Evolutionary conservation across 2,329 filamentous ascomycete genomes (phyloP), one percentile per base, ranked within the genome.

Genomic region (Neofusicoccum umdonicola): DNA sequence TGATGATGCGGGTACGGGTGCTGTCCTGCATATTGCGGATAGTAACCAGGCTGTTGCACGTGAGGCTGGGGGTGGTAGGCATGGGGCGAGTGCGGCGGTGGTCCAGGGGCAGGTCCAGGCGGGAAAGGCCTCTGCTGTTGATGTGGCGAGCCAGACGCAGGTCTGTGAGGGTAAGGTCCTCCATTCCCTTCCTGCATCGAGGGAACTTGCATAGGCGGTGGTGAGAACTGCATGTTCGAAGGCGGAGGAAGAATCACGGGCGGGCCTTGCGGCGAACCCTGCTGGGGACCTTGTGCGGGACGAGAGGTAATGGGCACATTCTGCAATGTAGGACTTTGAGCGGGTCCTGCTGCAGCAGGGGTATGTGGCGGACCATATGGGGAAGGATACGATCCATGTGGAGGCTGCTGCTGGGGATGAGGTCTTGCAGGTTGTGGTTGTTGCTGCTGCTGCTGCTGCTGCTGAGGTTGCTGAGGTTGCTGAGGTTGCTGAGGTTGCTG

Each of bases 31-130:
- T 71, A 71, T 44, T 71, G 73, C 31, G 68, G 71, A 44, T 77
- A 74, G 62, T 74, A 76, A 15, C 66, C 62, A 42, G 72, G 74
- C 64, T 74, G 73, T 45, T 74, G 74, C n/a, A 44, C 72, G 71
- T 44, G 72, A 69, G 12, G 71, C n/a, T 41, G 70, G 6, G 52
- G 71, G 45, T 74, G 74, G 52, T 71, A 71, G 22, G 69, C 68
- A 34, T 72, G 71, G 52, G 72, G 71, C 41, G 71, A 74, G 37
- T 71, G 73, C 8, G 75, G 72, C 44, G 72, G 68, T 37, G 70
- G 67, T 35, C 68, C 68, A 5, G 75, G 72, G 44, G 72, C 67
- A 39, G 69, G 67, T 42, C 68, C 68, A 4, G 70, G 65, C 52
- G 63, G 54, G 7, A 65, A 60, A 3, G 63, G 63, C 1, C 63